Evolutionary conservation across 2,329 filamentous ascomycete genomes (phyloP), one percentile per base, ranked within the genome.

Genomic region (Cladosporium austrohemisphaericum): DNA sequence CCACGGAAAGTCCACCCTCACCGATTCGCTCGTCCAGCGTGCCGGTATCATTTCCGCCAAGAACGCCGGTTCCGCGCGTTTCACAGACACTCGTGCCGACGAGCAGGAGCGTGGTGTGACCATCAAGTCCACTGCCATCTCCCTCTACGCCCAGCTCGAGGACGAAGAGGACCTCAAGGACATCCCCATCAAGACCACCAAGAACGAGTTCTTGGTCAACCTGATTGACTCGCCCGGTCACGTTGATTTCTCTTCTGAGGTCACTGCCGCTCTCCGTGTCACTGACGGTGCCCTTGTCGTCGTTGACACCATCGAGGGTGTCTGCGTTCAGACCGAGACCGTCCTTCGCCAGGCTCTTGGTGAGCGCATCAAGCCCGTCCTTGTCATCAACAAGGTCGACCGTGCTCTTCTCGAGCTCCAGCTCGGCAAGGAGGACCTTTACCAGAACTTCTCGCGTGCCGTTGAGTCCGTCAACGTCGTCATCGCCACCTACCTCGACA

Each of bases 381-480:
- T 96, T 72, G 87, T 96, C 77, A 96, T 98, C 84, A 98, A 98
- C 90, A 98, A 98, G 87, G 93, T 98, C 76, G 93, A 98, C 73
- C 92, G 93, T 79, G 91, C 93, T 77, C 88, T 98, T 71, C 90
- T 98, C 73, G 93, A 98, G 79, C 85, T 98, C 59, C 93, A 98
- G 81, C 85, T 96, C 70, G 85, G 83, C 76, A 96, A 97, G 85
- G 93, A 98, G 79, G 93, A 98, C 71, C 80, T 98, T 63, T 98
- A 95, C 85, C 92, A 97, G 82, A 95, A 92, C 73, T 98, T 98
- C 86, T 91, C 89, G 59, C 88, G 92, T 85, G 95, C 93, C 73
- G 91, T 98, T 69, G 93, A 98, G 85, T 97, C 92, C 69, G 93
- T 98, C 74, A 98, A 98, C 83, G 93, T 98, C 79, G 89, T 97